Conservation (phyloP, 352 stramenopile species). For the Phytophthora sp. region DNA sequence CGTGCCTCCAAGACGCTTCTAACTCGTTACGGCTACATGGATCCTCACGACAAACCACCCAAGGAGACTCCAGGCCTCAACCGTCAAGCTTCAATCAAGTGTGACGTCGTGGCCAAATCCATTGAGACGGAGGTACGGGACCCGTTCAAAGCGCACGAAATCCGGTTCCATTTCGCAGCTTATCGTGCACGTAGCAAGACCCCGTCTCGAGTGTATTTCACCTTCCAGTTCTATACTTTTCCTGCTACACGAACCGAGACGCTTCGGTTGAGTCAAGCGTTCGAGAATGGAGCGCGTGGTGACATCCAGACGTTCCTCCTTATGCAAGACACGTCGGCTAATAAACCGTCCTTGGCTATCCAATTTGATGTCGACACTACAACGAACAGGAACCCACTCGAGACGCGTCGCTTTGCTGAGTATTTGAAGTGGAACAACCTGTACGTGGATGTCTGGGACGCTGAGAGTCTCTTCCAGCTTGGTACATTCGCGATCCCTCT, state of each 20-base stretch:
- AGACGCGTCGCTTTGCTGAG: constrained; percentile 79
- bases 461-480: constrained; percentile 89
- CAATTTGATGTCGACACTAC: constrained; percentile 85
- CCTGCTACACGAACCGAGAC: constrained; percentile 88
- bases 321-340: constrained; percentile 64
- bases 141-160: constrained; percentile 79
- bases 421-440: constrained; percentile 89
- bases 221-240: constrained; percentile 94
- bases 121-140: constrained; percentile 82
- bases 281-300: constrained; percentile 37
- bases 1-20: constrained; percentile 87
- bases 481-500: constrained; percentile 88
- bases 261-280: constrained; percentile 65
- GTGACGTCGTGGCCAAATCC: constrained; percentile 44
- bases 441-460: constrained; percentile 94
- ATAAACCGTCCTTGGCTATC: constrained; percentile 72
- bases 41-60: constrained; percentile 46
- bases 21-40: constrained; percentile 84
- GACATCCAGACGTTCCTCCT: constrained; percentile 60
- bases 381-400: constrained; percentile 54
- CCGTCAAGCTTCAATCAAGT: no score
- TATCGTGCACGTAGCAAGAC: constrained; percentile 50
- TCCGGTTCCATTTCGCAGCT: constrained; percentile 92
- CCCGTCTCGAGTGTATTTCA: constrained; percentile 82
- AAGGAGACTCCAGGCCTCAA: no score